Conservation (phyloP, 2,329 filamentous ascomycete genomes). For the Scedosporium dehoogii region DNA sequence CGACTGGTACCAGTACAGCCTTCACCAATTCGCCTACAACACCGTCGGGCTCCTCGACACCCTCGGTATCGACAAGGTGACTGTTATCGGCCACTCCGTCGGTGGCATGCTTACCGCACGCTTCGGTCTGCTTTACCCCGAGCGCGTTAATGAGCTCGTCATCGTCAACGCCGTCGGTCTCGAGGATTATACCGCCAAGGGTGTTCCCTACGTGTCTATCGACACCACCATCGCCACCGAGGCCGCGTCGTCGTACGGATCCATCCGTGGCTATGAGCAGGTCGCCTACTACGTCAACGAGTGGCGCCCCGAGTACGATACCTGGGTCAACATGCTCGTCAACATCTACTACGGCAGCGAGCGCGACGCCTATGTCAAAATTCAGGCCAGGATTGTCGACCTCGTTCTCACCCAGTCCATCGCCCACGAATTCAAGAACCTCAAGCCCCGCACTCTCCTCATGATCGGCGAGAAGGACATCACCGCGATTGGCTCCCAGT, state of each 20-base stretch:
- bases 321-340: conserved; percentile 45
- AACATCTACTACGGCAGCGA: conserved; percentile 37
- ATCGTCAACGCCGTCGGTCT: conserved; percentile 41
- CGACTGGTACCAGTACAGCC: conserved; percentile 37
- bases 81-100: conserved; percentile 43
- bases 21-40: conserved; percentile 41
- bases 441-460: conserved; percentile 35
- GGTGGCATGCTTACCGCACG: conserved; percentile 44
- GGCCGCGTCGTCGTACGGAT: conserved; percentile 27
- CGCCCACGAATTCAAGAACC: conserved; percentile 35
- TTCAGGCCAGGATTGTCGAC: conserved; percentile 42
- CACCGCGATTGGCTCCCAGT: conserved; percentile 44
- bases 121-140: conserved; percentile 40
- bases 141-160: conserved; percentile 30
- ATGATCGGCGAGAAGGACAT: conserved; percentile 41
- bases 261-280: conserved; percentile 36
- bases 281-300: conserved; percentile 36
- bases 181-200: conserved; percentile 42
- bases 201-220: conserved; percentile 35
- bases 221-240: conserved; percentile 29
- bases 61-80: conserved; percentile 31
- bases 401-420: conserved; percentile 44
- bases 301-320: conserved; percentile 39
- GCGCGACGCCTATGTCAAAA: conserved; percentile 30
- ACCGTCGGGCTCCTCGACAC: conserved; percentile 35